phyloP scores from a whole-genome alignment of 306 rosid genomes.

The Quercus gilva region DNA sequence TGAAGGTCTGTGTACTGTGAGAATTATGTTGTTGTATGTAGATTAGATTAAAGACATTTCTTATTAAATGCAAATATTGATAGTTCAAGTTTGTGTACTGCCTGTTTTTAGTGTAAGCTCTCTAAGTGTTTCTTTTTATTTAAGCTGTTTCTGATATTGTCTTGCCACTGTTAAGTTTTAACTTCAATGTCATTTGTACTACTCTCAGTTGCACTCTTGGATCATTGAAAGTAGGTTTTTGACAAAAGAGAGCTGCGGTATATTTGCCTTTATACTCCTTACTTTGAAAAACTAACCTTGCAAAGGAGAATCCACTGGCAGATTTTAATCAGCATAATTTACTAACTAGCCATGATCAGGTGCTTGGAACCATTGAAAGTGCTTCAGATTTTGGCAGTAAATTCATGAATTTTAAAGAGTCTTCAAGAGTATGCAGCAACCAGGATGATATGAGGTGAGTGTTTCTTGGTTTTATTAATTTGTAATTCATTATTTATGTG shows the following conservation, averaged over 20 bases:
- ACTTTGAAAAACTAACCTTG: no score
- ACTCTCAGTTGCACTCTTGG: not conserved
- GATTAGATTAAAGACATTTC: conserved; percentile 13
- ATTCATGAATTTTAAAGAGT: not conserved
- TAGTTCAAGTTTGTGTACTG: conserved; percentile 19
- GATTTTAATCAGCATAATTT: no score
- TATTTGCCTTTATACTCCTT: no score
- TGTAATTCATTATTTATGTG: not conserved
- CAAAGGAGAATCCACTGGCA: no score
- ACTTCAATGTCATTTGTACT: not conserved
- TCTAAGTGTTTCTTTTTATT: not conserved
- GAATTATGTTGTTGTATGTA: conserved; percentile 31
- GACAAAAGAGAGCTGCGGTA: not conserved
- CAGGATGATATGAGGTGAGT: not conserved
- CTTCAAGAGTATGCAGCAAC: not conserved
- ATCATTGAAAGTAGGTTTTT: conserved; percentile 12
- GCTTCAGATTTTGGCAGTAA: not conserved
- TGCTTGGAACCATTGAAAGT: not conserved
- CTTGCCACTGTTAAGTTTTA: not conserved
- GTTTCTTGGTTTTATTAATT: not conserved
- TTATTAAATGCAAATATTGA: conserved; percentile 22
- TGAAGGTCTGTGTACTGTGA: conserved; percentile 20
- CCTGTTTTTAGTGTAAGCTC: not conserved
- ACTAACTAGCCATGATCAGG: no score
- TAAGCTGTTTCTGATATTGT: not conserved